Evolutionary conservation across 768 basidiomycete species (phyloP), one percentile per base, ranked within the genome.

Genomic region (Lyophyllum atratum): DNA sequence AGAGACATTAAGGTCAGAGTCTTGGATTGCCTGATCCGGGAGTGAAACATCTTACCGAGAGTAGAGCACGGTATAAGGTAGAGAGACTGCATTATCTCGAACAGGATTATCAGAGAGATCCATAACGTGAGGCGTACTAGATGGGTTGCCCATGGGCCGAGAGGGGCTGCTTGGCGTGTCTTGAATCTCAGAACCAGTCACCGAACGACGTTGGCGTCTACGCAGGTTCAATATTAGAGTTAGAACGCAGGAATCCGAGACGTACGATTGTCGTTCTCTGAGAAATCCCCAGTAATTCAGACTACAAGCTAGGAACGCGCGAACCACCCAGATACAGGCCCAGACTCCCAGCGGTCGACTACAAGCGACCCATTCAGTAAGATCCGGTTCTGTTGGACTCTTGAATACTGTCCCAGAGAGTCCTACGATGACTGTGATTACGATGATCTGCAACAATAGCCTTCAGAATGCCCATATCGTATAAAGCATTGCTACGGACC

Each of bases 281-380:
- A 66, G 55, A 64, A 77, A 90, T 40, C 80, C 80, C 87, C 87
- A 89, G 58, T 79, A 78, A 1, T 82, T 74, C 50, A 89, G 63
- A 25, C 65, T 62, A 34, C 77, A 73, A 9, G 83, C 81, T 33
- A 88, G 63, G 11, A 75, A 66, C 1, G 81, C 80, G 50, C 85
- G 76, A 19, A 78, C 72, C 24, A 85, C 67, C 89, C 89, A 90
- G 4, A 90, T 72, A 33, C 78, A 75, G 50, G 85, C 80, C 89
- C 88, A 90, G 2, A 76, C 71, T 6, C 89, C 89, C 24, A 90
- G 68, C 8, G 89, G 88, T 17, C 83, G 78, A 43, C 76, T 76
- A 60, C 89, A 90, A 0, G 85, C 85, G 24, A 71, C 62, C 77
- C 87, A 87, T 71, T 90, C 88, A 47, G 76, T 79, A 39, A 73